Evolutionary conservation across 768 basidiomycete genomes (phyloP), one percentile per base, ranked within the genome.

Genomic region (Austroboletus eburneus): DNA sequence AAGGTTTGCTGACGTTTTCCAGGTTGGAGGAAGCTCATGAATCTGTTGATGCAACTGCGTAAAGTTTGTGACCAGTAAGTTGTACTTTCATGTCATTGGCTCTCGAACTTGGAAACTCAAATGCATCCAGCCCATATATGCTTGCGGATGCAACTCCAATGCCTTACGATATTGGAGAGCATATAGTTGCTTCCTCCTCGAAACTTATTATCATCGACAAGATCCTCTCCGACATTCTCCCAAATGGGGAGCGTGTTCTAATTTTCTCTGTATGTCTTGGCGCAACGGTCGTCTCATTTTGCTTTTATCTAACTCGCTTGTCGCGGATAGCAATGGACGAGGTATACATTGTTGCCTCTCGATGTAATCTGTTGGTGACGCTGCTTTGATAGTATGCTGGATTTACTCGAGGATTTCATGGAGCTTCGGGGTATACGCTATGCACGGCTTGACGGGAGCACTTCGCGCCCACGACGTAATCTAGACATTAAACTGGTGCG

Each of bases 51-150:
- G 71, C 84, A 87, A 62, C 68, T 87, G 10, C 73, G 84, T 37
- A 77, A 78, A 69, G 75, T 84, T 39, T 87, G 85, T 62, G 82
- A 84, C 56, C 85, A 87, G 77, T 80, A 52, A 25, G 78, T 58
- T 3, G 10, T 44, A 9, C 20, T 27, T 43, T 17, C 4, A 33
- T 17, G 22, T 21, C 12, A n/a, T n/a, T n/a, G n/a, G n/a, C 14
- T 9, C 9, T 23, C 29, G 17, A 9, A 13, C 22, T 24, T 45
- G 20, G 21, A 5, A 48, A 37, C 36, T 59, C 34, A 58, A 20
- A 30, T 40, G 13, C 20, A 1, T 46, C 17, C 48, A 79, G 79
- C 49, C 80, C 80, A 13, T 83, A 81, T 54, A 46, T 79, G 34
- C 61, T 83, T 0, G 66, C 69, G 8, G 69, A 74, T 32, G 77